Percentiles rank a stretch among this genome's conserved stretches.
These are phyloP conservation scores for Scedosporium apiospermum DNA, from an alignment of 2,329 filamentous ascomycete genomes.

Conservation along the genomic window DNA sequence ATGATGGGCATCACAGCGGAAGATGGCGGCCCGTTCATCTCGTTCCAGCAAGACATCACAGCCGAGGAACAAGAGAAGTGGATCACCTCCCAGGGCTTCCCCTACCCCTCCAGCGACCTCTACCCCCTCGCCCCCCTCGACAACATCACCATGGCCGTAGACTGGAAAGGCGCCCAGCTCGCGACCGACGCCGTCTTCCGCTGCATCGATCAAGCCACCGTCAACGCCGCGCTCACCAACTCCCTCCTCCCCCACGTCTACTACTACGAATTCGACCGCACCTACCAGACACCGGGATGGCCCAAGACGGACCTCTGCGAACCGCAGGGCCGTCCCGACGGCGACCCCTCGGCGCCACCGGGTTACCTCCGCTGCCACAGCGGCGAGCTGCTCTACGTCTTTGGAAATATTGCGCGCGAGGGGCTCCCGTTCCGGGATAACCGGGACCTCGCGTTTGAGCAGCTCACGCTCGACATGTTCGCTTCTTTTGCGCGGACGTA, in stretches of 20 bases:
- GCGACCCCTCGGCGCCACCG: constrained; percentile 21
- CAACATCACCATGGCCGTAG: constrained; percentile 17
- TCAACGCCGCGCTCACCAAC: constrained; percentile 20
- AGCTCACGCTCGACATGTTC: constrained; percentile 24
- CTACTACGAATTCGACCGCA: constrained; percentile 29
- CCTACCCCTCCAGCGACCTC: constrained; percentile 13
- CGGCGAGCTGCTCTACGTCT: constrained; percentile 26
- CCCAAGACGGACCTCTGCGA: constrained; percentile 28
- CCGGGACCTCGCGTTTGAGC: constrained; percentile 21
- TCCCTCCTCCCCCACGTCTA: constrained; percentile 20
- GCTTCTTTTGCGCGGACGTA: constrained; percentile 21
- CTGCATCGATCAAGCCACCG: constrained; percentile 24
- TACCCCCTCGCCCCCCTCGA: constrained; percentile 10
- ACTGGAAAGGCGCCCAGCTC: constrained; percentile 24
- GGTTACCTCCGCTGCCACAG: constrained; percentile 31
- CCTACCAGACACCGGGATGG: constrained; percentile 22
- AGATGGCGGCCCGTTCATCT: constrained; percentile 24
- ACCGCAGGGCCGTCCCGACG: constrained; percentile 22
- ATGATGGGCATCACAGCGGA: constrained; percentile 26
- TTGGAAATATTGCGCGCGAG: constrained; percentile 21
- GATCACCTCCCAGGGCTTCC: constrained; percentile 11
- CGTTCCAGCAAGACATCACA: constrained; percentile 15
- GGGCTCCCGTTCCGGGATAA: constrained; percentile 24
- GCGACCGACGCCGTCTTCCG: constrained; percentile 15
- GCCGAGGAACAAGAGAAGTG: constrained; percentile 14